phyloP scores from a whole-genome alignment of 2,329 filamentous ascomycete species.

The Cercospora citrullina region DNA sequence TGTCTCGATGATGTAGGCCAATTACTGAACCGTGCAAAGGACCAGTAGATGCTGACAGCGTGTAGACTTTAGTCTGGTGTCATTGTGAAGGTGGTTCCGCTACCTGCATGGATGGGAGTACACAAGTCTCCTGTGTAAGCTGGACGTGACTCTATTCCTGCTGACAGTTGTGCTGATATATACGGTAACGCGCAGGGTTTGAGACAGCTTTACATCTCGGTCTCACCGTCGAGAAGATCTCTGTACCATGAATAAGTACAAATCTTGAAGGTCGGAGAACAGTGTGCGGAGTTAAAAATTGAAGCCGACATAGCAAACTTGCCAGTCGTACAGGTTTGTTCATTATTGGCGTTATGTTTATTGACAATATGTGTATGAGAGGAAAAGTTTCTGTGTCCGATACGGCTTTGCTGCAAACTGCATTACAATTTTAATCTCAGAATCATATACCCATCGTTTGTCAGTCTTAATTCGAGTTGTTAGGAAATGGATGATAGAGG shows the following conservation, averaged over 20 bases:
- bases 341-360: background rate
- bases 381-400: background rate
- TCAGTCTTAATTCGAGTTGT: background rate
- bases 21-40: accelerated
- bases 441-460: background rate
- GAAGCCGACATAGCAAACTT: too few relatives aligned
- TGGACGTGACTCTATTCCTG: background rate
- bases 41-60: background rate
- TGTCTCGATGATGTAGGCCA: background rate
- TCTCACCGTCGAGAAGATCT: too few relatives aligned
- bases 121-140: background rate
- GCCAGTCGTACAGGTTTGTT: too few relatives aligned
- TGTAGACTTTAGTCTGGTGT: background rate
- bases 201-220: too few relatives aligned
- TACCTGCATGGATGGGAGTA: background rate
- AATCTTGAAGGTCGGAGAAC: too few relatives aligned
- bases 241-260: too few relatives aligned
- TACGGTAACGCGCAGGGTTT: too few relatives aligned
- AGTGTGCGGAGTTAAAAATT: too few relatives aligned
- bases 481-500: background rate
- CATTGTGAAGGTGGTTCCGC: background rate
- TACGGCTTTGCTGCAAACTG: background rate
- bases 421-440: background rate
- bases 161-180: too few relatives aligned
- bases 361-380: background rate